phyloP scores from a whole-genome alignment of 768 basidiomycete species.

The Hortiboletus flavorubellus region DNA sequence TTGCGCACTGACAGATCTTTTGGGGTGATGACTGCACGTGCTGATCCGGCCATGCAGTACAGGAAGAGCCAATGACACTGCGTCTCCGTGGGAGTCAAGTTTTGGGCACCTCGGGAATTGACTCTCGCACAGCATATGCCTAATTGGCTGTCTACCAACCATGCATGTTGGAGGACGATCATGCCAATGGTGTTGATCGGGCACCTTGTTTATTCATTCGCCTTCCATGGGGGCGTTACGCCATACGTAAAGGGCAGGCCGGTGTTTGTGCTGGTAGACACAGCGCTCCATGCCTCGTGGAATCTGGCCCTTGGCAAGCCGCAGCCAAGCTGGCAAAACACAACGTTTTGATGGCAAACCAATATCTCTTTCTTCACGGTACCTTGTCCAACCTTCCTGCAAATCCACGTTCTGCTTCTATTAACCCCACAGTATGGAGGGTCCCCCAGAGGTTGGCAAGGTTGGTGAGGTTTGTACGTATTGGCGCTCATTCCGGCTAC shows the following conservation, averaged over 20 bases:
- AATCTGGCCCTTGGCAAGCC: conserved; percentile 15
- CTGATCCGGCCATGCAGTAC: neutral
- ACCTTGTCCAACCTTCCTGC: neutral
- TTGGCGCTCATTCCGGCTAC: neutral
- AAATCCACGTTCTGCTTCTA: neutral
- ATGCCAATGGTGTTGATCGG: neutral
- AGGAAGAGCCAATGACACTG: neutral
- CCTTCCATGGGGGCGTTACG: neutral
- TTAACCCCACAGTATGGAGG: neutral
- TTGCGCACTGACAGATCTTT: neutral
- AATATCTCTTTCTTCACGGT: neutral
- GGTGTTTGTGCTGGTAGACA: neutral
- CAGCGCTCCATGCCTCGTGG: conserved; percentile 16
- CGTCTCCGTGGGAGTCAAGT: too few species aligned
- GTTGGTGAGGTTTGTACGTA: neutral
- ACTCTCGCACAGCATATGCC: neutral
- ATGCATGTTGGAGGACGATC: neutral
- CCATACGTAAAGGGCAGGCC: conserved; percentile 4
- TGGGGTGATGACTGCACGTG: neutral
- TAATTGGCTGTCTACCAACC: conserved; percentile 7
- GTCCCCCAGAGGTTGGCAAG: conserved; percentile 11
- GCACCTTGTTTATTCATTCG: neutral
- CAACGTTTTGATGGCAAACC: conserved; percentile 10
- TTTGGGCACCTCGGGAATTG: too few species aligned
- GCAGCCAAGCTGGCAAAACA: neutral